phyloP scores from a whole-genome alignment of 2,329 filamentous ascomycete genomes.

The Chaetomium sp. region DNA sequence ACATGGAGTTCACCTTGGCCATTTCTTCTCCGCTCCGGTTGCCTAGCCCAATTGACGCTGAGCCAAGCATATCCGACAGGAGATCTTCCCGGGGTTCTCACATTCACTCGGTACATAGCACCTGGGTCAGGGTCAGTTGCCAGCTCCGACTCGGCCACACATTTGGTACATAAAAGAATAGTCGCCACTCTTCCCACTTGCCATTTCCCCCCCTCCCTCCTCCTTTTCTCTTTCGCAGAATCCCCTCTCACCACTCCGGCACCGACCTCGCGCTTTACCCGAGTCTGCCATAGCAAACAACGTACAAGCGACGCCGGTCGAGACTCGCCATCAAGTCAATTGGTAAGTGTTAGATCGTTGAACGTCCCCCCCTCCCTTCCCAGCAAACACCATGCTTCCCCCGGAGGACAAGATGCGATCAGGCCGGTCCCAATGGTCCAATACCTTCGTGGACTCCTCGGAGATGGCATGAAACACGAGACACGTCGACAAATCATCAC shows the following conservation, averaged over 20 bases:
- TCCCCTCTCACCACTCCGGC: conserved; percentile 31
- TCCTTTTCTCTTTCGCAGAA: conserved; percentile 38
- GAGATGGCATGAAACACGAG: conserved; percentile 6
- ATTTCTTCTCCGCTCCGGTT: conserved; percentile 30
- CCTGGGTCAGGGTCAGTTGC: conserved; percentile 3
- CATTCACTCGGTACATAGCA: conserved; percentile 22
- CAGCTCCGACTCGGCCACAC: conserved; percentile 6
- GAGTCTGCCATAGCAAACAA: conserved; percentile 22
- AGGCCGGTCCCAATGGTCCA: conserved; percentile 12
- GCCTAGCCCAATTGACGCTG: conserved; percentile 31
- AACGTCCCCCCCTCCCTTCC: background rate
- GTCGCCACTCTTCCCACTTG: conserved; percentile 38
- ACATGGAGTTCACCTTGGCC: conserved; percentile 23
- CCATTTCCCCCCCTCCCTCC: conserved; percentile 32
- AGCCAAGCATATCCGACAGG: conserved; percentile 29
- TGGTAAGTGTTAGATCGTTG: background rate
- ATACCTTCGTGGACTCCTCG: background rate
- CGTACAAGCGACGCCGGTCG: conserved; percentile 26
- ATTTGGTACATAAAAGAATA: conserved; percentile 41
- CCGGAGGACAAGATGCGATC: conserved; percentile 20
- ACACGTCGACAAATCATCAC: background rate
- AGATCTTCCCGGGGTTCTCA: conserved; percentile 5
- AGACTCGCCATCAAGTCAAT: conserved; percentile 20
- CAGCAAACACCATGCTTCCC: background rate
- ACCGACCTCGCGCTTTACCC: conserved; percentile 20